A percentile compares a stretch with the other conserved stretches of the same genome.
These are phyloP conservation scores for Roridomyces roridus DNA, from an alignment of 768 basidiomycete genomes.

Conservation along the genomic window DNA sequence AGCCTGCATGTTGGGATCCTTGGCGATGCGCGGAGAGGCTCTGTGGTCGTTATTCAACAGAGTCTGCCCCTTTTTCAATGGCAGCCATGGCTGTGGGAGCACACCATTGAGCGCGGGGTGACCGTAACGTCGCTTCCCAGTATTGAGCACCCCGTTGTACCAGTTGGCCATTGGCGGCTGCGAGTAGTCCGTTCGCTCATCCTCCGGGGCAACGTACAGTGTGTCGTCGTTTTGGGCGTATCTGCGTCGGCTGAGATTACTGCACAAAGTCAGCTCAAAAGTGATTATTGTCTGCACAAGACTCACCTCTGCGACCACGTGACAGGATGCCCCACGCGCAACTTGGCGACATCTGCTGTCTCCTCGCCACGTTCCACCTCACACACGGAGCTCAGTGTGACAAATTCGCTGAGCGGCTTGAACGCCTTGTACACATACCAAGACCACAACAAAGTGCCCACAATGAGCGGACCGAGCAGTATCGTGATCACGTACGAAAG, in stretches of 20 bases:
- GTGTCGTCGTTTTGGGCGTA: constrained; percentile 96
- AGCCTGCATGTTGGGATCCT: constrained; percentile 56
- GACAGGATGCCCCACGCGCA: constrained; percentile 86
- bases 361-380: constrained; percentile 93
- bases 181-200: constrained; percentile 91
- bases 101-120: constrained; percentile 95
- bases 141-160: constrained; percentile 93
- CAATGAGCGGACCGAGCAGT: constrained; percentile 73
- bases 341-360: constrained; percentile 74
- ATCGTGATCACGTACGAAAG: constrained; percentile 23
- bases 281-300: not conserved
- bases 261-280: constrained; percentile 32
- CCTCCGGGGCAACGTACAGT: constrained; percentile 93
- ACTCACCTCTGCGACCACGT: constrained; percentile 86
- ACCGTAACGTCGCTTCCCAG: constrained; percentile 93
- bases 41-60: constrained; percentile 64
- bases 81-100: constrained; percentile 94
- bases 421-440: constrained; percentile 77
- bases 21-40: constrained; percentile 40
- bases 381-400: constrained; percentile 84
- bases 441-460: constrained; percentile 79
- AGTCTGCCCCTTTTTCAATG: constrained; percentile 82
- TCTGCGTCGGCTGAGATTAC: constrained; percentile 83
- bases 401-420: constrained; percentile 77
- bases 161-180: constrained; percentile 98